Conservation (phyloP, 305 asterid species). For the Fraxinus angustifolia region DNA sequence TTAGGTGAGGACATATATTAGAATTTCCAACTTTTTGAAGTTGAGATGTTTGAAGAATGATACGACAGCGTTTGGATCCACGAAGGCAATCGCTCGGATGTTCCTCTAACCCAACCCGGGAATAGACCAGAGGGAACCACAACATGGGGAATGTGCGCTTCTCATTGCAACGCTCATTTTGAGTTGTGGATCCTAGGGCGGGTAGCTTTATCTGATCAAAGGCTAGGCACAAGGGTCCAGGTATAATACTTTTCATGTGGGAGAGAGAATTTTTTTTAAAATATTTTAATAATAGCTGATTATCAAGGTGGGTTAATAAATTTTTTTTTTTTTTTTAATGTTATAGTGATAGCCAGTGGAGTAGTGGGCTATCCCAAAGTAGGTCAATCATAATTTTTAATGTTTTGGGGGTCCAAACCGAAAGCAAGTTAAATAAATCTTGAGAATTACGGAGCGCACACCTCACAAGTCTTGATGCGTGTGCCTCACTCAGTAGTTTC, state of each 20-base stretch:
- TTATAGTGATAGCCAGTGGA: background rate
- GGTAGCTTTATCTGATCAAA: background rate
- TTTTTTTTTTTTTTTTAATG: background rate
- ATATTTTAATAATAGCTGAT: background rate
- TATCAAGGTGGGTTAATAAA: too few relatives aligned
- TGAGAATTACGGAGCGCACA: background rate
- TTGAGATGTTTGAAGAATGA: background rate
- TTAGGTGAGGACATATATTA: background rate
- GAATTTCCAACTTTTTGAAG: background rate
- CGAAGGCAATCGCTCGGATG: background rate
- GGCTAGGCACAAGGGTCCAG: too few relatives aligned
- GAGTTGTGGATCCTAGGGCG: background rate
- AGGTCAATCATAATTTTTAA: background rate
- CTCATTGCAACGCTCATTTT: background rate
- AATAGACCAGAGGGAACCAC: too few relatives aligned
- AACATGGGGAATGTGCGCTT: too few relatives aligned
- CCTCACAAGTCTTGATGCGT: background rate
- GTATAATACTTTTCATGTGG: background rate
- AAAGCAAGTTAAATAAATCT: background rate
- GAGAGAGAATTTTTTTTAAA: background rate
- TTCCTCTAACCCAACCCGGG: too few relatives aligned
- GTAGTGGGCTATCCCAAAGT: background rate
- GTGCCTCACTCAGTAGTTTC: background rate
- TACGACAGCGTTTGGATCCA: background rate
- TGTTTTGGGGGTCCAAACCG: background rate